Evolutionary conservation across 163 green algal genomes (phyloP).

Genomic region (Scenedesmus sp.): DNA sequence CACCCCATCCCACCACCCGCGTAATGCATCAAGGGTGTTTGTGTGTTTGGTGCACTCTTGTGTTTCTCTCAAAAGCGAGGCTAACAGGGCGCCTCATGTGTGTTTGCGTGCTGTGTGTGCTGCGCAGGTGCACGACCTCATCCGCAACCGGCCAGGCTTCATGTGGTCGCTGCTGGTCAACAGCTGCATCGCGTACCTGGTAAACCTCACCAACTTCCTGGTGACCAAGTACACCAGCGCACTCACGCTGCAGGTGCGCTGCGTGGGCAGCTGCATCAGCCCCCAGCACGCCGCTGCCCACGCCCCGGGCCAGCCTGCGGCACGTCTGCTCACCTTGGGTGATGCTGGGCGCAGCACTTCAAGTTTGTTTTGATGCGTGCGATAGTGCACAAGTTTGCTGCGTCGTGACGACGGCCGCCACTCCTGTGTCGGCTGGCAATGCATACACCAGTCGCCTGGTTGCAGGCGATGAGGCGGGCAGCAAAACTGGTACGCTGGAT

Average conservation of each 20-base stretch:
- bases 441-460: no score
- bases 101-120: neutral
- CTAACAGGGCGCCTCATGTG: neutral
- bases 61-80: neutral
- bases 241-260: conserved; percentile 91
- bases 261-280: no score
- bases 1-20: no score
- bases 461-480: neutral
- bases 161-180: conserved; percentile 87
- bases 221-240: conserved; percentile 97
- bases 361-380: no score
- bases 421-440: no score
- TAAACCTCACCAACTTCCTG: conserved; percentile 99
- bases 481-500: neutral
- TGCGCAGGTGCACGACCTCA: conserved; percentile 25
- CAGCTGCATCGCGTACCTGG: conserved; percentile 92
- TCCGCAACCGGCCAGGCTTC: conserved; percentile 70
- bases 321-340: no score
- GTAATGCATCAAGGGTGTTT: no score
- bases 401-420: no score
- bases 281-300: no score
- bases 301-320: no score
- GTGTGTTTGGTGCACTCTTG: no score
- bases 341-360: neutral
- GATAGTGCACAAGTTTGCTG: no score